A percentile compares a stretch with the other conserved stretches of the same genome.
Evolutionary conservation across 768 basidiomycete genomes (phyloP).

Genomic region (Tricholoma sp.): DNA sequence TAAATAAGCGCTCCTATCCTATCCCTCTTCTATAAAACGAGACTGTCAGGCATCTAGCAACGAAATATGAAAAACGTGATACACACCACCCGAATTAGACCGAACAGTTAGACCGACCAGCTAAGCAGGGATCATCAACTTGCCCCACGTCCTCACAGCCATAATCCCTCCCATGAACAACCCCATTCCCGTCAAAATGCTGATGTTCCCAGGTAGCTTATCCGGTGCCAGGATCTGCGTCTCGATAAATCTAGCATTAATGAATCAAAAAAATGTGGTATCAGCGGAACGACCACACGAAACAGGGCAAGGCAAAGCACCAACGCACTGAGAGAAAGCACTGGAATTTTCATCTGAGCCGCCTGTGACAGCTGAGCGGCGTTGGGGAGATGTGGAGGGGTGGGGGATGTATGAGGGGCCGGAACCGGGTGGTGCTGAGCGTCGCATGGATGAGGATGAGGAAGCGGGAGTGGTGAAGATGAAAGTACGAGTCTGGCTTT

Average conservation of each 20-base stretch:
- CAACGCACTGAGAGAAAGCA: constrained; percentile 41
- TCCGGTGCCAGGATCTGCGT: constrained; percentile 69
- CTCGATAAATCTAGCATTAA: constrained; percentile 37
- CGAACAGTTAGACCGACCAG: too few relatives aligned
- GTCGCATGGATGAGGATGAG: constrained; percentile 48
- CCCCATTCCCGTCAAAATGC: constrained; percentile 56
- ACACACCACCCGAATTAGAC: not conserved
- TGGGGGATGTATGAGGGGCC: constrained; percentile 52
- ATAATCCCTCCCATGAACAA: constrained; percentile 70
- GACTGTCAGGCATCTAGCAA: too few relatives aligned
- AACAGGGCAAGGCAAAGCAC: too few relatives aligned
- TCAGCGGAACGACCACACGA: not conserved
- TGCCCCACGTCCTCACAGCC: constrained; percentile 72
- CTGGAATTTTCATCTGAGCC: constrained; percentile 68
- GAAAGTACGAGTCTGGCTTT: too few relatives aligned
- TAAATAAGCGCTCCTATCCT: too few relatives aligned
- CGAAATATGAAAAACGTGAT: too few relatives aligned
- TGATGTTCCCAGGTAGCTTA: constrained; percentile 71
- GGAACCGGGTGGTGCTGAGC: constrained; percentile 47
- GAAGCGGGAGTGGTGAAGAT: too few relatives aligned
- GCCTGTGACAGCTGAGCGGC: constrained; percentile 40
- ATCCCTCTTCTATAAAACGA: too few relatives aligned
- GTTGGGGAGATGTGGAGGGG: constrained; percentile 22
- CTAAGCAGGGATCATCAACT: constrained; percentile 65
- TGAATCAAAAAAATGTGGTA: not conserved